phyloP scores from a whole-genome alignment of 495 filamentous ascomycete genomes.

The Lichina pygmaea region DNA sequence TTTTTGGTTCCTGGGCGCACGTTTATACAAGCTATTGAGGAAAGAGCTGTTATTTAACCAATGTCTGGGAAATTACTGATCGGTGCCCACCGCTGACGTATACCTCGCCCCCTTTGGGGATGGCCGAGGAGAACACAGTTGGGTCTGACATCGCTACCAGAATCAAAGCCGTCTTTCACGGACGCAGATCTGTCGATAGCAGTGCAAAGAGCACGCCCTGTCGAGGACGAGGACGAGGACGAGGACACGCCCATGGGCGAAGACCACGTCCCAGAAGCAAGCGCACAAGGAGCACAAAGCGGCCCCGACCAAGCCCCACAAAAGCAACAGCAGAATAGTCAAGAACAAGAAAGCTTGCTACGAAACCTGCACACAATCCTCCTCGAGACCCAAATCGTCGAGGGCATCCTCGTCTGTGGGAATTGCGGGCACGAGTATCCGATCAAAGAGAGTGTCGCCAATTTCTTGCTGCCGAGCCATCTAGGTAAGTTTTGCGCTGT shows the following conservation, averaged over 20 bases:
- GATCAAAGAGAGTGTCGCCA: constrained; percentile 83
- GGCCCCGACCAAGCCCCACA: too few species aligned
- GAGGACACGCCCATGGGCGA: not conserved
- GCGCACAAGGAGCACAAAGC: too few species aligned
- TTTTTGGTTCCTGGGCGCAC: constrained; percentile 1
- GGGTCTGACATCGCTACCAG: constrained; percentile 54
- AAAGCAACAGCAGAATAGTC: not conserved
- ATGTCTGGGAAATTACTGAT: not conserved
- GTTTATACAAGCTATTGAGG: not conserved
- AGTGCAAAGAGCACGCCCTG: not conserved
- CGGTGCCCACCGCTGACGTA: not conserved
- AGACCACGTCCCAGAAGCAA: not conserved
- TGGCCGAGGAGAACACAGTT: constrained; percentile 21
- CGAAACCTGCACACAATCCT: constrained; percentile 45
- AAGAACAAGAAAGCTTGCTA: constrained; percentile 18
- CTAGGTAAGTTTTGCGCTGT: constrained; percentile 27
- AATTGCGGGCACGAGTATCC: constrained; percentile 82
- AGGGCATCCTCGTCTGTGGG: constrained; percentile 72
- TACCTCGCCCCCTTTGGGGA: not conserved
- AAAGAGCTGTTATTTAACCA: not conserved
- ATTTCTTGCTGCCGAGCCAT: constrained; percentile 85
- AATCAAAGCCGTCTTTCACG: constrained; percentile 18
- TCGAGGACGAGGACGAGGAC: constrained; percentile 2
- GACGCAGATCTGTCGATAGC: not conserved
- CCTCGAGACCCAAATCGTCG: constrained; percentile 67